Conservation (phyloP, 768 basidiomycete species). For the Pholiota molesta region DNA sequence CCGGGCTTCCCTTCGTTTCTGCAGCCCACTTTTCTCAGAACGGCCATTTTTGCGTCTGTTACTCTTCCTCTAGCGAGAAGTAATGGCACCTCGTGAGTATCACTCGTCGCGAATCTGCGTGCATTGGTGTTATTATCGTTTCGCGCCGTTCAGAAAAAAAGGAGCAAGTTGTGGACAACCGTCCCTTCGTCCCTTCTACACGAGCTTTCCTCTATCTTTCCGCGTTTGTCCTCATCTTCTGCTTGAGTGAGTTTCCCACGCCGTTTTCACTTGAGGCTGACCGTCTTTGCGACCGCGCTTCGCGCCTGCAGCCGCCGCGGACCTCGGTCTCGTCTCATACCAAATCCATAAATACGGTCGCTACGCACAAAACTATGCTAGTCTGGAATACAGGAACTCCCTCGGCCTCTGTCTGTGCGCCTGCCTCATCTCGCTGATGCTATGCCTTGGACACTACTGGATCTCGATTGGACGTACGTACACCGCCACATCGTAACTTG, state of each 20-base stretch:
- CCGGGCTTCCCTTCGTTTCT: slow-evolving; percentile 1
- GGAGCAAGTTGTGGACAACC: slow-evolving; percentile 15
- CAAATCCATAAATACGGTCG: slow-evolving; percentile 34
- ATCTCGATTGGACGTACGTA: slow-evolving; percentile 28
- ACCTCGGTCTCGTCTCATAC: slow-evolving; percentile 33
- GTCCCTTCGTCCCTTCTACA: slow-evolving; percentile 16
- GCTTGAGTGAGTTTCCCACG: slow-evolving; percentile 24
- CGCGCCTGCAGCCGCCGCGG: slow-evolving; percentile 21
- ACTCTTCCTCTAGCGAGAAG: background rate
- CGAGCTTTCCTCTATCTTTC: slow-evolving; percentile 24
- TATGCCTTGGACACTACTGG: slow-evolving; percentile 29
- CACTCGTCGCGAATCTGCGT: too few species aligned
- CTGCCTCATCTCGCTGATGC: slow-evolving; percentile 27
- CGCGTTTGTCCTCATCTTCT: slow-evolving; percentile 29
- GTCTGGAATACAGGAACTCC: slow-evolving; percentile 31
- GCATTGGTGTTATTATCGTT: background rate
- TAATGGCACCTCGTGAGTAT: slow-evolving; percentile 10
- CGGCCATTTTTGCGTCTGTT: background rate
- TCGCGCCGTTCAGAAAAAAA: background rate
- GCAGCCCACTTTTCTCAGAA: background rate
- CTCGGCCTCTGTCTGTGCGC: slow-evolving; percentile 32
- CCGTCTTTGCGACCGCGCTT: background rate
- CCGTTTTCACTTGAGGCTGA: background rate
- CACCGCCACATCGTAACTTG: background rate
- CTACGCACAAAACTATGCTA: slow-evolving; percentile 27